A percentile compares a stretch with the other conserved stretches of the same genome.
Evolutionary conservation across 441 rosid genomes (phyloP).

Genomic region (Bocquillonia castaneifolia): DNA sequence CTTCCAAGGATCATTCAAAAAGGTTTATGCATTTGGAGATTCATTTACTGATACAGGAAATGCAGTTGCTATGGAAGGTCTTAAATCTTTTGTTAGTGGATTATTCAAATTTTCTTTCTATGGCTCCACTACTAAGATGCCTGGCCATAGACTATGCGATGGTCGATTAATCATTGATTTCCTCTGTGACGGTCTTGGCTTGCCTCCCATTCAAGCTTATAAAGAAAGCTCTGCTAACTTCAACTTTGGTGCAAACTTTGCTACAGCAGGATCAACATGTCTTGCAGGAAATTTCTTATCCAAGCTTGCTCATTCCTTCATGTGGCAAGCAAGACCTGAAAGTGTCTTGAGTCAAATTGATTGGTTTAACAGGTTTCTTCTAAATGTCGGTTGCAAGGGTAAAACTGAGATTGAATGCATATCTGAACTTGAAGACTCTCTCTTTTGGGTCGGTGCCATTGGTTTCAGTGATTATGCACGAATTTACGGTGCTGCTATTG

Average conservation of each 20-base stretch:
- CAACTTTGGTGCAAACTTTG: constrained; percentile 39
- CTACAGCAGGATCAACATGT: constrained; percentile 40
- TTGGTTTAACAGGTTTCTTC: constrained; percentile 34
- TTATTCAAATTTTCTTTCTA: background rate
- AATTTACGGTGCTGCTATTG: constrained; percentile 25
- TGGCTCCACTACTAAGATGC: background rate
- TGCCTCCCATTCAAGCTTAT: constrained; percentile 33
- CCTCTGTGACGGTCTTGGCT: constrained; percentile 30
- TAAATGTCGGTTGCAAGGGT: constrained; percentile 9
- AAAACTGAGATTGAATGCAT: constrained; percentile 17
- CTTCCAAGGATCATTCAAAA: constrained; percentile 24
- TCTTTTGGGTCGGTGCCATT: constrained; percentile 48
- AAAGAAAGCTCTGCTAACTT: constrained; percentile 18
- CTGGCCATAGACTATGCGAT: constrained; percentile 26
- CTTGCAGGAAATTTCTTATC: constrained; percentile 25
- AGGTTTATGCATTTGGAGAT: constrained; percentile 43
- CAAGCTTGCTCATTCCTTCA: constrained; percentile 1
- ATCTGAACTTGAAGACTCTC: constrained; percentile 8
- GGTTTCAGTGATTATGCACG: constrained; percentile 44
- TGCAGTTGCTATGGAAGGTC: constrained; percentile 26
- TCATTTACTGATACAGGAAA: constrained; percentile 46
- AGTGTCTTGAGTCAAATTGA: constrained; percentile 28
- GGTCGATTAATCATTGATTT: constrained; percentile 43
- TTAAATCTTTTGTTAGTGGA: constrained; percentile 20
- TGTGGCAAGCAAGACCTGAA: constrained; percentile 32